Percentiles rank a stretch among this genome's conserved stretches.
These are phyloP conservation scores for Rhododendron simsii DNA, from an alignment of 148 eudicot species.

Conservation along the genomic window DNA sequence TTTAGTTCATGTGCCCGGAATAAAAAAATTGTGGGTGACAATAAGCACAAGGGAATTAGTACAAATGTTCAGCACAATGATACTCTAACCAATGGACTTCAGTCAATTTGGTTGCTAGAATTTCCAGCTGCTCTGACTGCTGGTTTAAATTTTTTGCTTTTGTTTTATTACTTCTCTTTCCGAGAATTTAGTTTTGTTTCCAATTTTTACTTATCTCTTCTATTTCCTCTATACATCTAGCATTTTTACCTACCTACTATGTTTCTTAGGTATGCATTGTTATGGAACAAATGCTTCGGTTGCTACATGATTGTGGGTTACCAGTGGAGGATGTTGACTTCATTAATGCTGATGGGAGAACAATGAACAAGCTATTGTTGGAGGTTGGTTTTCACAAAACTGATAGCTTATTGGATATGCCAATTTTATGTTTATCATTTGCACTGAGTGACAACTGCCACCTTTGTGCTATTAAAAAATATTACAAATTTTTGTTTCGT, in stretches of 20 bases:
- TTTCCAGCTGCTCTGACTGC: not conserved
- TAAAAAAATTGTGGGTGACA: slow-evolving; percentile 48
- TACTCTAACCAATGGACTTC: not conserved
- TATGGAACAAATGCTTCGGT: slow-evolving; percentile 96
- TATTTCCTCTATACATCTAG: not conserved
- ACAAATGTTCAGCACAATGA: not conserved
- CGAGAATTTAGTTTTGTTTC: not conserved
- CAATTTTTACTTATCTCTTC: not conserved
- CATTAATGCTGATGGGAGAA: slow-evolving; percentile 89
- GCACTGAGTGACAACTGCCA: not conserved
- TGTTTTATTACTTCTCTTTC: not conserved
- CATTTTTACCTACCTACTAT: not conserved
- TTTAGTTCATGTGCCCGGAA: not conserved
- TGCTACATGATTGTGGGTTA: slow-evolving; percentile 91
- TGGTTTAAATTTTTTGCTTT: not conserved
- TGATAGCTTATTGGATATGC: not conserved
- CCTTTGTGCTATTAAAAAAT: not conserved
- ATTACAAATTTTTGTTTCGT: not conserved
- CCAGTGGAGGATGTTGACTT: slow-evolving; percentile 93
- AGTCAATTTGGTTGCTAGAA: not conserved
- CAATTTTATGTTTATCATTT: not conserved
- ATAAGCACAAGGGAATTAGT: slow-evolving; percentile 35
- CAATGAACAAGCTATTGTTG: slow-evolving; percentile 77
- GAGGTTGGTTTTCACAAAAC: slow-evolving; percentile 50
- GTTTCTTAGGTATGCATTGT: slow-evolving; percentile 71